Percentiles rank a stretch among this genome's conserved stretches.
Evolutionary conservation across 2,329 filamentous ascomycete genomes (phyloP).

Genomic region (Arthrinium puccinioides): DNA sequence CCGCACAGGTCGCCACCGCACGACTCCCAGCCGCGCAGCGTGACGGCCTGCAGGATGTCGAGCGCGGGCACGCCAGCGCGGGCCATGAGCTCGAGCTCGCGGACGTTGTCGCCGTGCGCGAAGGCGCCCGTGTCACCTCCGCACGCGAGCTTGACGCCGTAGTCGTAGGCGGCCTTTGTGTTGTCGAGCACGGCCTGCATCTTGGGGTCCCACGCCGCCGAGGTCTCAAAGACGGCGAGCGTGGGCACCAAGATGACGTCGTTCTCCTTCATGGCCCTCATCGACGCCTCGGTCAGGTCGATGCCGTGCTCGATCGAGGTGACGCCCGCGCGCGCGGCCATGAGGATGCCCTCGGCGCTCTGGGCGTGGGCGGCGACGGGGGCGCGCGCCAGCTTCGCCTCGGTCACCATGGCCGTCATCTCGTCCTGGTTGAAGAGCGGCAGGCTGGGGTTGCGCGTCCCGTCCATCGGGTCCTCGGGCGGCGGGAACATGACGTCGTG

Average conservation of each 20-base stretch:
- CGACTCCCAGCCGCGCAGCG: conserved; percentile 46
- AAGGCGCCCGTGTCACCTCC: conserved; percentile 49
- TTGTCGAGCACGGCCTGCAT: conserved; percentile 26
- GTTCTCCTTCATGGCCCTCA: conserved; percentile 35
- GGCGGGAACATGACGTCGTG: conserved; percentile 27
- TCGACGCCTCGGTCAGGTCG: conserved; percentile 28
- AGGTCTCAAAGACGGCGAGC: conserved; percentile 34
- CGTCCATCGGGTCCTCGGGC: conserved; percentile 7
- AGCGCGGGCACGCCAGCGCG: conserved; percentile 41
- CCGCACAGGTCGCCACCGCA: conserved; percentile 46
- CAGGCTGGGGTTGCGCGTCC: conserved; percentile 30
- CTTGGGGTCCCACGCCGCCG: conserved; percentile 13
- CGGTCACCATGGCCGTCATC: conserved; percentile 40
- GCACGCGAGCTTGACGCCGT: conserved; percentile 40
- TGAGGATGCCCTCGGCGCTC: conserved; percentile 32
- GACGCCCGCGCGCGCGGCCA: conserved; percentile 39
- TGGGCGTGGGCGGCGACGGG: conserved; percentile 37
- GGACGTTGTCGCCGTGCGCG: conserved; percentile 42
- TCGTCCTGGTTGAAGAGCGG: conserved; percentile 39
- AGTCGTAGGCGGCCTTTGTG: conserved; percentile 35
- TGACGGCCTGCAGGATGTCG: conserved; percentile 42
- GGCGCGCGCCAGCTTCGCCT: conserved; percentile 31
- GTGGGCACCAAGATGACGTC: conserved; percentile 45
- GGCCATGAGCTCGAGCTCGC: conserved; percentile 48
- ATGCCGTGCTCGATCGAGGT: conserved; percentile 40